These are phyloP conservation scores for Tricholoma saponaceum DNA, from an alignment of 768 basidiomycete species.

Conservation along the genomic window DNA sequence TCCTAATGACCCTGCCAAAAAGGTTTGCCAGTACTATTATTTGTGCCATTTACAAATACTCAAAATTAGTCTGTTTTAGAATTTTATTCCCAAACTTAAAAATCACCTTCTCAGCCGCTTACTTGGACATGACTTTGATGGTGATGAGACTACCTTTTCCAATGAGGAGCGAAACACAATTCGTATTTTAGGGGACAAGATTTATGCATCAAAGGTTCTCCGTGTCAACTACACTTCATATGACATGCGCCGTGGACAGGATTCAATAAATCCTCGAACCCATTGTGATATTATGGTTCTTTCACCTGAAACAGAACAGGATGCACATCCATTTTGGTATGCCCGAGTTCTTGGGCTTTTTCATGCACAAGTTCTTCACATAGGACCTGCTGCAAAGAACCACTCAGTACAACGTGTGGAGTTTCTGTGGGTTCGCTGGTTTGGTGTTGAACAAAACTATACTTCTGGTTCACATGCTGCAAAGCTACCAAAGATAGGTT, in stretches of 20 bases:
- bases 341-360: constrained; percentile 26
- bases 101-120: not conserved
- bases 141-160: not conserved
- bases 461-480: constrained; percentile 11
- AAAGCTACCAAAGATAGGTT: constrained; percentile 23
- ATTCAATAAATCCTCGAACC: too few relatives aligned
- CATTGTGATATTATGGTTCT: constrained; percentile 30
- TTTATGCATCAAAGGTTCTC: not conserved
- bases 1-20: not conserved
- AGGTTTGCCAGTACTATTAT: not conserved
- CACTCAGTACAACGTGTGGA: constrained; percentile 16
- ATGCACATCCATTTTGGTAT: constrained; percentile 33
- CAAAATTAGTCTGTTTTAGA: not conserved
- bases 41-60: not conserved
- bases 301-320: constrained; percentile 12
- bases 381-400: not conserved
- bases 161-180: not conserved
- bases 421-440: constrained; percentile 38
- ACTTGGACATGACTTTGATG: not conserved
- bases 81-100: too few relatives aligned
- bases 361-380: constrained; percentile 24
- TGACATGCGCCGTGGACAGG: not conserved
- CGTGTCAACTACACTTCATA: too few relatives aligned
- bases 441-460: constrained; percentile 21
- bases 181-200: not conserved